Evolutionary conservation across 768 basidiomycete genomes (phyloP).

Genomic region (Leccinum incarnatum): DNA sequence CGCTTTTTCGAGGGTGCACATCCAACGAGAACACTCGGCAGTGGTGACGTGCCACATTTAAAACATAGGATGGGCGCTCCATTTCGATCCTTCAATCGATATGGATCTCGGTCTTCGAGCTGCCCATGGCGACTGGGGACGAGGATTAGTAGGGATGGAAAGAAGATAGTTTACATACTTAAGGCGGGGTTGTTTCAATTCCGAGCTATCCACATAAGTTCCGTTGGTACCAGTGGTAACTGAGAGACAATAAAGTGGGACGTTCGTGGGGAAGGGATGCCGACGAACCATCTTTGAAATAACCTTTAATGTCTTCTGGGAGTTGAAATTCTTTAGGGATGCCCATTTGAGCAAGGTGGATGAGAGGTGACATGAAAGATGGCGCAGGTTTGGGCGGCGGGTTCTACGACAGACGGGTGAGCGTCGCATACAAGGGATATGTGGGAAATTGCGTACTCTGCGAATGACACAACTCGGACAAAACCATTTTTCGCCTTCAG

Average conservation of each 20-base stretch:
- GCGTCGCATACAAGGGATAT: background rate
- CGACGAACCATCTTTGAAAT: conserved; percentile 82
- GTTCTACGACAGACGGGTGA: conserved; percentile 43
- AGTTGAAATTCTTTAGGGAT: conserved; percentile 84
- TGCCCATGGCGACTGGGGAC: conserved; percentile 73
- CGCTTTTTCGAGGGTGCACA: conserved; percentile 54
- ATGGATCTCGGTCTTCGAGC: conserved; percentile 87
- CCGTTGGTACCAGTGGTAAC: conserved; percentile 80
- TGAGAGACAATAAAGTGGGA: conserved; percentile 34
- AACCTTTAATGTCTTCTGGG: conserved; percentile 77
- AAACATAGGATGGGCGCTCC: conserved; percentile 86
- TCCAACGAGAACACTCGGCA: conserved; percentile 53
- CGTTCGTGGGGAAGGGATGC: conserved; percentile 8
- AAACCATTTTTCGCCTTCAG: conserved; percentile 76
- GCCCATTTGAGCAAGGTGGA: conserved; percentile 61
- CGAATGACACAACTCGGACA: conserved; percentile 68
- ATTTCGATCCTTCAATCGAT: conserved; percentile 82
- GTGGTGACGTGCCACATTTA: conserved; percentile 79
- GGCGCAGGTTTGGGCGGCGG: conserved; percentile 62
- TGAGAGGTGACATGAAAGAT: conserved; percentile 68
- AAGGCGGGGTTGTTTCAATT: conserved; percentile 70
- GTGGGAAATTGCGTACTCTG: conserved; percentile 48
- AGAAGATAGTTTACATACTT: conserved; percentile 57
- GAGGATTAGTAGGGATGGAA: conserved; percentile 1
- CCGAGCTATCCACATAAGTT: conserved; percentile 77